Base-by-base conservation (phyloP, 106 monocot species). In the Dendrobium officinale region DNA sequence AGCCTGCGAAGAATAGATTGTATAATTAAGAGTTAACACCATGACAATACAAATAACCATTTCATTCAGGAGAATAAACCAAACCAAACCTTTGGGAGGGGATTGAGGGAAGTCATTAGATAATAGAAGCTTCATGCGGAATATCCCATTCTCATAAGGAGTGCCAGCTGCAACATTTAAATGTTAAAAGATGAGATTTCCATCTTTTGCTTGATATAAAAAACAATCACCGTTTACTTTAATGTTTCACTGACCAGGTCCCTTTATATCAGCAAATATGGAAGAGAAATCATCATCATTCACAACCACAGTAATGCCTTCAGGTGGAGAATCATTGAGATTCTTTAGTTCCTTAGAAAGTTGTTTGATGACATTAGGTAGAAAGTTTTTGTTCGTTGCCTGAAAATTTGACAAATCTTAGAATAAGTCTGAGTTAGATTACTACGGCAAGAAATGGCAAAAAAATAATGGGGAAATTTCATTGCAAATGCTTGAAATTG, bases 201-300 rank as follows among this genome's bases (percentile, higher is more conserved):
- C n/a, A 74, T 74, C 43, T 42, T n/a, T 4, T 6, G 6, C 70
- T 33, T 70, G 5, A 20, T 43, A 44, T 6, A 74, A 29, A 17
- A 43, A 74, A 5, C 16, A 74, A 70, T 31, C 19, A 61, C 6
- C 61, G 15, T 11, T 37, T 70, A 68, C 4, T 70, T 74, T 43
- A 43, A 44, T n/a, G 42, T 74, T 76, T 74, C 15, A 66, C 79
- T 10, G 81, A 98, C 97, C 90, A 78, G 97, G 97, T 18, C 97
- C 97, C 78, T 98, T 94, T 68, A 98, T 95, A 87, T 98, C 97
- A 78, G 97, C 97, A 88, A 81, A 92, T 84, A 98, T 98, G 48
- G 86, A 88, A 31, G 97, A 84, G 55, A 98, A 94, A 74, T 98
- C 92, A 80, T 95, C 97, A 80, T 95, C 97, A 88, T 95, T 94